Base-by-base conservation (phyloP, 768 basidiomycete species). In the Tremella fuciformis region DNA sequence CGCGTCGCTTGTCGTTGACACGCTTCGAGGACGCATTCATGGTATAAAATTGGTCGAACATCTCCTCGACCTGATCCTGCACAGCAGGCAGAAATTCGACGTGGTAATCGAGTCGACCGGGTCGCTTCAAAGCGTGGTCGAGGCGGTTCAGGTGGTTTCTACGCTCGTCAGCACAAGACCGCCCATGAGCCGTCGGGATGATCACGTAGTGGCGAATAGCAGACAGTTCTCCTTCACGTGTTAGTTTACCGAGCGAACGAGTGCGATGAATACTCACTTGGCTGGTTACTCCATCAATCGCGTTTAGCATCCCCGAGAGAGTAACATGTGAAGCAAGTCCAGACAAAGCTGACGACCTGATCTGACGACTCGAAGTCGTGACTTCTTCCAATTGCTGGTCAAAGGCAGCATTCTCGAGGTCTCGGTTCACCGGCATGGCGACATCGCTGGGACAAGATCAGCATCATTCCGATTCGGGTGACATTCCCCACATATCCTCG, bases 61-160 rank as follows among this genome's bases (percentile, higher is more conserved):
- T 67, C 18, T 57, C 64, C 47, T 59, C 48, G 1, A 69, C 71
- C 58, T 76, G 66, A 84, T 85, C 86, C 64, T 85, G 86, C 60
- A 84, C 86, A 34, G 91, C 87, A 61, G 71, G 60, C 13, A 88
- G 86, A 80, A 93, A 93, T 75, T 91, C 88, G 48, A 93, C 83
- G 85, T 88, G 89, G 7, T 93, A 88, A 69, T 93, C 91, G 63
- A 78, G 92, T 86, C 74, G 57, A 16, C 91, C 91, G 6, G 91
- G 89, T 54, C 91, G 86, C 16, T 86, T 88, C 11, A 94, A 83
- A 0, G 91, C 91, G 3, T 89, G 88, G 66, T 94, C 91, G 1
- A 94, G 83, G 34, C 87, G 84, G 67, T 92, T 89, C 16, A 91
- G 80, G 70, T 93, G 91, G 76, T 93, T 93, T 0, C 88, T 89